Evolutionary conservation across 2,329 filamentous ascomycete genomes (phyloP).

Genomic region (Chaetomium sp.): DNA sequence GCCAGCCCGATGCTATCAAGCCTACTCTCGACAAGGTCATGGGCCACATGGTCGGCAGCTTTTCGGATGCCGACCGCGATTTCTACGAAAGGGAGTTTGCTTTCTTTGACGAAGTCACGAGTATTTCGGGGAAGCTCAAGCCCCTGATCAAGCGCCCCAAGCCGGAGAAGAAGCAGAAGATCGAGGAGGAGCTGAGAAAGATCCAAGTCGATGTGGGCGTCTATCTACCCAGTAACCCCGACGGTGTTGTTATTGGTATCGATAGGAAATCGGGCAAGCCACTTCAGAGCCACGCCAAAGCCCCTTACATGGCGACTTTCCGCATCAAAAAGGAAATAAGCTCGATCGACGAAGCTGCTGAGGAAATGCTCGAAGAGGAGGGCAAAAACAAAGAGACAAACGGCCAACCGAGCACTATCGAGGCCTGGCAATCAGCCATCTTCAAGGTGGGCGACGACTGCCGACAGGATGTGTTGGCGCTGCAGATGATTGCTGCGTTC

Average conservation of each 20-base stretch:
- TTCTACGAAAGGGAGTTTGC: constrained; percentile 94
- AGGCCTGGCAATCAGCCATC: constrained; percentile 98
- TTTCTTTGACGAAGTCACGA: constrained; percentile 98
- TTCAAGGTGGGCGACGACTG: constrained; percentile 99
- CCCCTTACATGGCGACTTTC: constrained; percentile 98
- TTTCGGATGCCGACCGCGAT: constrained; percentile 66
- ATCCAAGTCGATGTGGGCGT: constrained; percentile 97
- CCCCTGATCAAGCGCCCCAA: constrained; percentile 89
- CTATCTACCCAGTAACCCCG: constrained; percentile 93
- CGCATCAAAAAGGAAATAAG: constrained; percentile 76
- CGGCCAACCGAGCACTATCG: constrained; percentile 55
- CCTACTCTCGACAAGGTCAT: constrained; percentile 89
- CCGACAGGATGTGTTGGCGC: constrained; percentile 87
- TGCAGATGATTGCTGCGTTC: constrained; percentile 98
- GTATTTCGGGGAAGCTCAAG: constrained; percentile 89
- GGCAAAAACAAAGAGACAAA: constrained; percentile 32
- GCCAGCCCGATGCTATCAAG: constrained; percentile 79
- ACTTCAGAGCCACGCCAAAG: constrained; percentile 94
- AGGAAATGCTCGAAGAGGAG: constrained; percentile 45
- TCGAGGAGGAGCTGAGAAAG: constrained; percentile 94
- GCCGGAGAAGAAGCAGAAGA: constrained; percentile 97
- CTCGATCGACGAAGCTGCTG: constrained; percentile 40
- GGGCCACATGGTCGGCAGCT: constrained; percentile 73
- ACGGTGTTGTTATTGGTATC: constrained; percentile 94
- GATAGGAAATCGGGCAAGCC: constrained; percentile 97